Conservation (phyloP, 2,329 filamentous ascomycete species). For the Leptographium wingfieldii region DNA sequence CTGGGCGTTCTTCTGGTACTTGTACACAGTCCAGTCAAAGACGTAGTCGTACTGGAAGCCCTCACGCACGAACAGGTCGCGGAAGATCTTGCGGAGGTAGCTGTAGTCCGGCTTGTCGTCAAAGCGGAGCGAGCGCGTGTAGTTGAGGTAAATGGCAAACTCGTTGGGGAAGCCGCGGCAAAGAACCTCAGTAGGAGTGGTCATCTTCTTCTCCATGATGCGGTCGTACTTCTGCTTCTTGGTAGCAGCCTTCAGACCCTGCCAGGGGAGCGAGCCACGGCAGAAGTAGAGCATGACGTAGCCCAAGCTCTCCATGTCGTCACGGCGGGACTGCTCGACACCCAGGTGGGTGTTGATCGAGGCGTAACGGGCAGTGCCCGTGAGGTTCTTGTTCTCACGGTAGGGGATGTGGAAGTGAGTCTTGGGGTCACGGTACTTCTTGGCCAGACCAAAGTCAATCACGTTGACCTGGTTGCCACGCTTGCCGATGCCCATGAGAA, state of each 20-base stretch:
- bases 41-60: constrained; percentile 99
- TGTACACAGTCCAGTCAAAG: constrained; percentile 99
- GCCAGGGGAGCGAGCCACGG: constrained; percentile 96
- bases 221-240: constrained; percentile 99
- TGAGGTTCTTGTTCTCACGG: constrained; percentile 99
- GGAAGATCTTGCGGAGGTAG: constrained; percentile 99
- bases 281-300: constrained; percentile 99
- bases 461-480: constrained; percentile 99
- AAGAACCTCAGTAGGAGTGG: constrained; percentile 92
- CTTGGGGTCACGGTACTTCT: constrained; percentile 99
- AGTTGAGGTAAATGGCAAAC: constrained; percentile 99
- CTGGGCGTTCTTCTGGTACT: constrained; percentile 98
- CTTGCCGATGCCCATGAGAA: constrained; percentile 98
- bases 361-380: constrained; percentile 94
- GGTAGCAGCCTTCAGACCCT: constrained; percentile 93
- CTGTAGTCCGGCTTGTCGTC: constrained; percentile 99
- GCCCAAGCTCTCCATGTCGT: constrained; percentile 97
- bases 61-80: constrained; percentile 95
- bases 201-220: constrained; percentile 99
- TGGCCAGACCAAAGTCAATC: constrained; percentile 96
- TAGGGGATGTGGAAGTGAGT: constrained; percentile 99
- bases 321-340: constrained; percentile 96
- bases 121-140: constrained; percentile 95
- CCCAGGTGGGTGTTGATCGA: constrained; percentile 98
- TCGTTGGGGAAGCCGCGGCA: constrained; percentile 99